Conservation (phyloP, 2,329 filamentous ascomycete genomes). For the Pseudogymnoascus sp. region DNA sequence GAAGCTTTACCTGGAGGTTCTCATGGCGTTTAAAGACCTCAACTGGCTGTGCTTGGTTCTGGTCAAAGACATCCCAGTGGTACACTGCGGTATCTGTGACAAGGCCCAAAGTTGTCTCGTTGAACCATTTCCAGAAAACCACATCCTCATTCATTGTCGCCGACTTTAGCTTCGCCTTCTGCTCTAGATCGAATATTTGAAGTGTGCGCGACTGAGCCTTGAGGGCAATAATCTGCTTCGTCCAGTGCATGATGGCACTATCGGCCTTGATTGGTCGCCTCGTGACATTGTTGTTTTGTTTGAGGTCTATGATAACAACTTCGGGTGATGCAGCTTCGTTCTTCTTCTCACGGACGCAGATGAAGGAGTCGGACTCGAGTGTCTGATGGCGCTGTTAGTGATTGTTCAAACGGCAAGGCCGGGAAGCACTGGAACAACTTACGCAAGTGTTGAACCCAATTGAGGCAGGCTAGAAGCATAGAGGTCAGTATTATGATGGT, state of each 20-base stretch:
- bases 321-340: slow-evolving; percentile 76
- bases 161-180: slow-evolving; percentile 94
- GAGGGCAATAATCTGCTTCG: slow-evolving; percentile 88
- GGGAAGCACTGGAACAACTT: slow-evolving; percentile 33
- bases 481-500: slow-evolving; percentile 20
- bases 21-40: slow-evolving; percentile 94
- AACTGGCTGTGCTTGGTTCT: slow-evolving; percentile 66
- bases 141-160: slow-evolving; percentile 95
- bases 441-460: slow-evolving; percentile 87
- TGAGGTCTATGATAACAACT: slow-evolving; percentile 95
- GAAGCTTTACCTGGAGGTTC: slow-evolving; percentile 68
- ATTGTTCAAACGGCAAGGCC: slow-evolving; percentile 12
- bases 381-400: slow-evolving; percentile 50
- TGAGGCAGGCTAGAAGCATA: slow-evolving; percentile 48
- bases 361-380: slow-evolving; percentile 92
- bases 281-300: slow-evolving; percentile 93
- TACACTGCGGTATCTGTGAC: slow-evolving; percentile 88
- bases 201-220: slow-evolving; percentile 91
- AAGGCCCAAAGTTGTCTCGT: slow-evolving; percentile 75
- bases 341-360: slow-evolving; percentile 94
- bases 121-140: slow-evolving; percentile 99
- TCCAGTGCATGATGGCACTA: slow-evolving; percentile 99
- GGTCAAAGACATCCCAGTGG: slow-evolving; percentile 96
- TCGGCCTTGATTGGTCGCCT: slow-evolving; percentile 96
- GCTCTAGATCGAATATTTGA: slow-evolving; percentile 91